phyloP scores from a whole-genome alignment of 2,329 filamentous ascomycete genomes.

The Cordyceps tenuipes region DNA sequence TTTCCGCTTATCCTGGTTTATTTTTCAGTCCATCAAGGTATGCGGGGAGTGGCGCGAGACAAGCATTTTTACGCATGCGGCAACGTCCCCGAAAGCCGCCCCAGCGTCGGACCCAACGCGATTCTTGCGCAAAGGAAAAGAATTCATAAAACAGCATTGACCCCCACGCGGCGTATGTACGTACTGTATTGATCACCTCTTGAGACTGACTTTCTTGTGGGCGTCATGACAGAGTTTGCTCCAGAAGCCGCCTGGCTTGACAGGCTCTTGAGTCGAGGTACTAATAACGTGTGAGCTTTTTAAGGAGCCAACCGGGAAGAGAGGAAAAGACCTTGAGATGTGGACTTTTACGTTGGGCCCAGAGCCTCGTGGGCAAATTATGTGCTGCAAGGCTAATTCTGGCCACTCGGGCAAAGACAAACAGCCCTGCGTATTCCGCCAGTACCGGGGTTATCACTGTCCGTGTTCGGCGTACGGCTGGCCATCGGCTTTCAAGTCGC shows the following conservation, averaged over 20 bases:
- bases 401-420: neutral
- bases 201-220: no score
- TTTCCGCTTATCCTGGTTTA: neutral
- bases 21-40: constrained; percentile 3
- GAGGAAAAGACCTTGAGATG: no score
- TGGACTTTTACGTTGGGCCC: no score
- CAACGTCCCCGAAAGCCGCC: neutral
- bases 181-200: no score
- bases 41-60: neutral
- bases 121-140: no score
- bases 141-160: neutral
- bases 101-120: neutral
- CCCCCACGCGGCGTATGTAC: neutral
- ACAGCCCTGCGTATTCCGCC: neutral
- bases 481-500: no score
- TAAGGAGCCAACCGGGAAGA: neutral
- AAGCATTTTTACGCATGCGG: neutral
- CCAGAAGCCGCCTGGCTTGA: no score
- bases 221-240: no score
- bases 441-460: no score
- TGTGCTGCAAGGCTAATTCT: neutral
- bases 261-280: no score
- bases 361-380: neutral
- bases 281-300: no score
- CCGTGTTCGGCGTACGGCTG: no score